Evolutionary conservation across 371 early-diverging fungal species (phyloP).

Genomic region (Mucor lusitanicus): DNA sequence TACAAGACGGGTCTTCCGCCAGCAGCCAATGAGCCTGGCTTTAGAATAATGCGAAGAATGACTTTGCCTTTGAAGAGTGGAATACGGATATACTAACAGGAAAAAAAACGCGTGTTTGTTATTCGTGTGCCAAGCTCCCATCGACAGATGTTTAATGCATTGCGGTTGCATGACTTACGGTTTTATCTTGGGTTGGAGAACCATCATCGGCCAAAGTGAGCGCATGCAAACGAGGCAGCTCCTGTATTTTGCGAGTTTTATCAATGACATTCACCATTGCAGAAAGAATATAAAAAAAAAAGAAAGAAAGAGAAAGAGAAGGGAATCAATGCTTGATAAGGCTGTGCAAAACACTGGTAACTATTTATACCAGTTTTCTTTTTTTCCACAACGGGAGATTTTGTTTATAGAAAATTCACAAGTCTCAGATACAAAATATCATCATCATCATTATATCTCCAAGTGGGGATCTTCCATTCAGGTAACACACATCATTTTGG

Average conservation of each 20-base stretch:
- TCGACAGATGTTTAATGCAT: neutral
- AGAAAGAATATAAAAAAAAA: neutral
- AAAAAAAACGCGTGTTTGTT: conserved; percentile 7
- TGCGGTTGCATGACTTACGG: conserved; percentile 35
- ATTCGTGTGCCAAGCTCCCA: conserved; percentile 5
- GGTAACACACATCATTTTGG: neutral
- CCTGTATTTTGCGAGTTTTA: conserved; percentile 2
- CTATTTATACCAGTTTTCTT: neutral
- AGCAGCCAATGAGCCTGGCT: conserved; percentile 77
- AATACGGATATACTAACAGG: conserved; percentile 73
- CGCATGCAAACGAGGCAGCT: conserved; percentile 33
- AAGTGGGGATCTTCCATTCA: neutral
- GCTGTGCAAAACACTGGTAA: neutral
- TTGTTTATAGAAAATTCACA: neutral
- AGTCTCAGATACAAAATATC: conserved; percentile 7
- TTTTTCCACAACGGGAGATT: neutral
- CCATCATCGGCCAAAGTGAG: conserved; percentile 62
- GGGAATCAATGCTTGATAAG: neutral
- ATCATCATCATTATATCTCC: neutral
- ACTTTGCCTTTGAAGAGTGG: conserved; percentile 72
- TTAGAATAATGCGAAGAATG: conserved; percentile 78
- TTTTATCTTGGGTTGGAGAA: conserved; percentile 55
- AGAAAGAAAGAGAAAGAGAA: neutral
- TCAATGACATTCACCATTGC: conserved; percentile 5
- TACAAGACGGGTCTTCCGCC: conserved; percentile 57